Percentiles rank a stretch among this genome's conserved stretches.
These are phyloP conservation scores for Leccinum subrobustum DNA, from an alignment of 1,284 basidiomycete species.

Conservation along the genomic window DNA sequence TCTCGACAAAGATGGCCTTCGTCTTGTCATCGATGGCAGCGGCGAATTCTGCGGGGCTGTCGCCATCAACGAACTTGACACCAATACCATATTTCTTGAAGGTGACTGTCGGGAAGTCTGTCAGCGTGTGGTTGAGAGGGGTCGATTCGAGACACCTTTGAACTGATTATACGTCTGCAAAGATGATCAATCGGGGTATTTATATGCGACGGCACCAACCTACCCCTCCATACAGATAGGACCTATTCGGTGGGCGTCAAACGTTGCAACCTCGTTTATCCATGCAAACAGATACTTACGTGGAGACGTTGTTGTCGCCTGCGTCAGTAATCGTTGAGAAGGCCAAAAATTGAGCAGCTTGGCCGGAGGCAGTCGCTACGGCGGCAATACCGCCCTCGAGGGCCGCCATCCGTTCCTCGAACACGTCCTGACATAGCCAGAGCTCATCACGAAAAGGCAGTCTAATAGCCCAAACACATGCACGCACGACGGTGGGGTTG, in stretches of 20 bases:
- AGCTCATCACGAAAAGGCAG: background rate
- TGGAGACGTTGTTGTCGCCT: conserved; percentile 80
- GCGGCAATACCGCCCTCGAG: conserved; percentile 81
- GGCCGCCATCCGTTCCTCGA: conserved; percentile 82
- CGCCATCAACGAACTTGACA: conserved; percentile 70
- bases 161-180: conserved; percentile 81
- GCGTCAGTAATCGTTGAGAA: conserved; percentile 60
- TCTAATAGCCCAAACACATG: background rate
- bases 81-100: conserved; percentile 75
- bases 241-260: conserved; percentile 15
- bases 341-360: conserved; percentile 79
- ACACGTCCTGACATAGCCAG: conserved; percentile 46
- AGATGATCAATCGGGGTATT: background rate
- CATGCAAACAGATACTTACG: conserved; percentile 39
- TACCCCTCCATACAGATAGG: conserved; percentile 67
- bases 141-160: conserved; percentile 51
- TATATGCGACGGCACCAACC: conserved; percentile 19
- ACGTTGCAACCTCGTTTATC: background rate
- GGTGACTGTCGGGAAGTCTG: conserved; percentile 45
- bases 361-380: conserved; percentile 74
- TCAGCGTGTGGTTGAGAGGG: background rate
- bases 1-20: conserved; percentile 79
- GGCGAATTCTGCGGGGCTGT: conserved; percentile 61
- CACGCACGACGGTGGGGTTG: conserved; percentile 76
- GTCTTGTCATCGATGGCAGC: conserved; percentile 75